phyloP scores from a whole-genome alignment of 495 filamentous ascomycete species.

The Patellaria atrata region DNA sequence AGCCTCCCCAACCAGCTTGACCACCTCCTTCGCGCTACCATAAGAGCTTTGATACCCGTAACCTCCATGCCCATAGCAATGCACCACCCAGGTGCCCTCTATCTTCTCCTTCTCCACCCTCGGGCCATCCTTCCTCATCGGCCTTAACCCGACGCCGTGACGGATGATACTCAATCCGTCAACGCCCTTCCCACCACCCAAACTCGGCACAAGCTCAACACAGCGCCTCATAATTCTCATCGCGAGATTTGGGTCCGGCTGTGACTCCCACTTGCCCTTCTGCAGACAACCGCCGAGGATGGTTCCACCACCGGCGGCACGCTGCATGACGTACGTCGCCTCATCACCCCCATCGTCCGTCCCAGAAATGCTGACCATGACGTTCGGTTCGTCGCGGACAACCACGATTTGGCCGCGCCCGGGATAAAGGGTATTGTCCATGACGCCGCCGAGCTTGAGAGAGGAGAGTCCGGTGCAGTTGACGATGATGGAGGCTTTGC shows the following conservation, averaged over 20 bases:
- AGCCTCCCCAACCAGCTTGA: conserved; percentile 54
- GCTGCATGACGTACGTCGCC: conserved; percentile 75
- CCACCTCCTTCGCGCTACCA: conserved; percentile 59
- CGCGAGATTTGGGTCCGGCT: conserved; percentile 69
- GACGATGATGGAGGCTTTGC: conserved; percentile 54
- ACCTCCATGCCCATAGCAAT: conserved; percentile 93
- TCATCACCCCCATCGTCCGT: conserved; percentile 73
- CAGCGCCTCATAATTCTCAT: conserved; percentile 78
- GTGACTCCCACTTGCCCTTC: conserved; percentile 66
- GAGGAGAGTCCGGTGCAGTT: conserved; percentile 80
- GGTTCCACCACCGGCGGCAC: conserved; percentile 62
- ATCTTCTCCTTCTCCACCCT: conserved; percentile 73
- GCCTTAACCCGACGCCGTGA: conserved; percentile 79
- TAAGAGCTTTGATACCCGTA: conserved; percentile 82
- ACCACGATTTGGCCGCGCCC: conserved; percentile 78
- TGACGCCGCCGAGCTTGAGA: conserved; percentile 63
- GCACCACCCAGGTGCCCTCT: conserved; percentile 60
- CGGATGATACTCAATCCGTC: conserved; percentile 75
- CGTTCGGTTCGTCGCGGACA: conserved; percentile 65
- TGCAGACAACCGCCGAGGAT: conserved; percentile 81
- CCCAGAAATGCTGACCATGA: conserved; percentile 56
- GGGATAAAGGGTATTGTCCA: conserved; percentile 59
- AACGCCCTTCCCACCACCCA: conserved; percentile 57
- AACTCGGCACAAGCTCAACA: conserved; percentile 53
- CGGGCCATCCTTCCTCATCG: conserved; percentile 57